Percentiles rank a stretch among this genome's conserved stretches.
Conservation (phyloP, 306 rosid species). For the Vicia faba region DNA sequence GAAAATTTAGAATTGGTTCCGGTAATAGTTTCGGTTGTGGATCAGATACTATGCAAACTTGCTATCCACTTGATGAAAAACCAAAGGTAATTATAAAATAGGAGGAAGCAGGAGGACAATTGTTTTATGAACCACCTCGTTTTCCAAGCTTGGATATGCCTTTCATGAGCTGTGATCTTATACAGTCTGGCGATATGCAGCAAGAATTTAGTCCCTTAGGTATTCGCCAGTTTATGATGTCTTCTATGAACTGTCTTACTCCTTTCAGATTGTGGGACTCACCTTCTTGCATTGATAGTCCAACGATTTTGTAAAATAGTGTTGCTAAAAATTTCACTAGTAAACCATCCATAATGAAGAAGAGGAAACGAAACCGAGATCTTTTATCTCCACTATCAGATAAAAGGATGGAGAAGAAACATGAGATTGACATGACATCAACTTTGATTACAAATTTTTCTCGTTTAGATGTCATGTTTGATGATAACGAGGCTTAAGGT, state of each 20-base stretch:
- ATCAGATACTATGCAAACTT: conserved; percentile 50
- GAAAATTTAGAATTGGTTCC: conserved; percentile 67
- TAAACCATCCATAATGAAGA: conserved; percentile 92
- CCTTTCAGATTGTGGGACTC: too few relatives aligned
- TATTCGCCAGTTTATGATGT: too few relatives aligned
- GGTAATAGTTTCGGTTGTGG: conserved; percentile 60
- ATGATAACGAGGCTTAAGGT: conserved; percentile 50
- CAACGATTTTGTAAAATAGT: conserved; percentile 76
- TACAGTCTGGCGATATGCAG: too few relatives aligned
- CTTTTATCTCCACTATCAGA: conserved; percentile 90
- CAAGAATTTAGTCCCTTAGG: too few relatives aligned
- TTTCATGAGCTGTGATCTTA: too few relatives aligned
- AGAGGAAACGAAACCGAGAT: conserved; percentile 84
- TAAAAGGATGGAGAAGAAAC: conserved; percentile 74
- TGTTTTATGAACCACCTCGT: conserved; percentile 94
- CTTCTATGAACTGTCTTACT: too few relatives aligned
- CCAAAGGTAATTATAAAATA: conserved; percentile 46
- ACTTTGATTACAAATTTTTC: conserved; percentile 65
- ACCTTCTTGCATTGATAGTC: conserved; percentile 48
- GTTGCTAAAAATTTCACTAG: conserved; percentile 87
- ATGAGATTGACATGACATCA: conserved; percentile 65
- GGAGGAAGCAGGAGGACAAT: conserved; percentile 71
- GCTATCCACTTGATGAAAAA: conserved; percentile 46
- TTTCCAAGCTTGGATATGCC: too few relatives aligned
- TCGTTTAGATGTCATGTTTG: conserved; percentile 83